These are phyloP conservation scores for Globisporangium heterothallicum DNA, from an alignment of 352 stramenopile genomes.

Conservation along the genomic window DNA sequence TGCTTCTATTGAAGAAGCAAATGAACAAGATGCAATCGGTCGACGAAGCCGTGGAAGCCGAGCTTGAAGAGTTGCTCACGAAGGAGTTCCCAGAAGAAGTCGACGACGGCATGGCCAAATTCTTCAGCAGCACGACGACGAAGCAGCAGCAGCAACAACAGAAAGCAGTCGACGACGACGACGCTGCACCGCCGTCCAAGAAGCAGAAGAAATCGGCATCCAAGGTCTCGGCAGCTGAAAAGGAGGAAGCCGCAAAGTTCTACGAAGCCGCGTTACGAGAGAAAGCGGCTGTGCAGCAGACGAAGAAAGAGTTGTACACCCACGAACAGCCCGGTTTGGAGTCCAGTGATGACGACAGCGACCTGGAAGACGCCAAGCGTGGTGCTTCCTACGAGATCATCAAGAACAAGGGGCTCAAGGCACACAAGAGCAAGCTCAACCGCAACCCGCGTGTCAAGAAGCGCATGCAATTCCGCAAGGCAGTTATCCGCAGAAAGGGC, in stretches of 20 bases:
- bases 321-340: slow-evolving; percentile 50
- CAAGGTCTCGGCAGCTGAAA: slow-evolving; percentile 33
- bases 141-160: slow-evolving; percentile 17
- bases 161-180: slow-evolving; percentile 24
- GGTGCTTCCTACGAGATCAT: slow-evolving; percentile 94
- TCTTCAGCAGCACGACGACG: slow-evolving; percentile 35
- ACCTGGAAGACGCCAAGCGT: slow-evolving; percentile 82
- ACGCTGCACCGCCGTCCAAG: slow-evolving; percentile 28
- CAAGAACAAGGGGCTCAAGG: slow-evolving; percentile 97
- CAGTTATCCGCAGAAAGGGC: slow-evolving; percentile 96
- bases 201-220: slow-evolving; percentile 38
- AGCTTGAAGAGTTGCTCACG: slow-evolving; percentile 64
- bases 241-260: slow-evolving; percentile 61
- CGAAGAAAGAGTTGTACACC: slow-evolving; percentile 78
- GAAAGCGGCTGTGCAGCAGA: slow-evolving; percentile 47
- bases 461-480: slow-evolving; percentile 96
- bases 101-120: slow-evolving; percentile 61
- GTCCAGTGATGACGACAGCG: slow-evolving; percentile 61
- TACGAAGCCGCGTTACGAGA: slow-evolving; percentile 56
- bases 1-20: slow-evolving; percentile 74
- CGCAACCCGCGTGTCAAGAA: slow-evolving; percentile 99
- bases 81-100: slow-evolving; percentile 53
- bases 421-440: slow-evolving; percentile 98
- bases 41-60: slow-evolving; percentile 45
- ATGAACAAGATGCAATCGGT: slow-evolving; percentile 54